These are phyloP conservation scores for Cytospora mali DNA, from an alignment of 2,329 filamentous ascomycete species.

Conservation along the genomic window DNA sequence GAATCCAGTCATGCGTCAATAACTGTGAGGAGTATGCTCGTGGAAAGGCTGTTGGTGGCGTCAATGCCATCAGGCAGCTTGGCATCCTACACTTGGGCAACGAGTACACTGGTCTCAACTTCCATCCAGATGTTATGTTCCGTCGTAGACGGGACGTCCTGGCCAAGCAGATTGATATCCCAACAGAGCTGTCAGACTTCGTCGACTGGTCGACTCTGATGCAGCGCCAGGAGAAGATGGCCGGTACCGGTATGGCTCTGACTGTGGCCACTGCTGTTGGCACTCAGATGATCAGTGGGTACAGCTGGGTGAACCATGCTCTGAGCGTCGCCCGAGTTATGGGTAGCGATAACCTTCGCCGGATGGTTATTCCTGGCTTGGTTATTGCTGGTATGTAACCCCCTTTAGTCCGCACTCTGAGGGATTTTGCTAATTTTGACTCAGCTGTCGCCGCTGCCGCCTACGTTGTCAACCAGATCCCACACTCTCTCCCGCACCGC, in stretches of 20 bases:
- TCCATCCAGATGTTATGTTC: constrained; percentile 95
- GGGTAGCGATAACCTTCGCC: constrained; percentile 78
- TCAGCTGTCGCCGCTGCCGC: constrained; percentile 73
- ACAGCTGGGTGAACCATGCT: constrained; percentile 87
- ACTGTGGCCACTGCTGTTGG: constrained; percentile 88
- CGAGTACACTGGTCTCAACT: constrained; percentile 81
- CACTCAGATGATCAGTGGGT: constrained; percentile 76
- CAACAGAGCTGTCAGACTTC: constrained; percentile 90
- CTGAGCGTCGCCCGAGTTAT: constrained; percentile 79
- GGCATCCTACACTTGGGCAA: constrained; percentile 87
- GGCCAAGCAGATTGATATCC: constrained; percentile 81
- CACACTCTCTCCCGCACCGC: constrained; percentile 82
- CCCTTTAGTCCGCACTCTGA: constrained; percentile 15
- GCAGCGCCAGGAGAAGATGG: constrained; percentile 91
- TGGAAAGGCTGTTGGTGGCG: constrained; percentile 73
- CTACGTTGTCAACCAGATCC: constrained; percentile 86
- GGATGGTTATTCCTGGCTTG: constrained; percentile 78
- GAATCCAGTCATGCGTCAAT: constrained; percentile 78
- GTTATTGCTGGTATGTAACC: constrained; percentile 73
- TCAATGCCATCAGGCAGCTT: constrained; percentile 84
- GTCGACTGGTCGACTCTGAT: constrained; percentile 82
- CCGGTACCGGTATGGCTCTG: constrained; percentile 90
- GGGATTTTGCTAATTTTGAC: constrained; percentile 37
- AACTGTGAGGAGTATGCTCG: constrained; percentile 87
- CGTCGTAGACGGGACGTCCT: constrained; percentile 77